phyloP scores from a whole-genome alignment of 23 red algal species.

The Agarophyton chilense region DNA sequence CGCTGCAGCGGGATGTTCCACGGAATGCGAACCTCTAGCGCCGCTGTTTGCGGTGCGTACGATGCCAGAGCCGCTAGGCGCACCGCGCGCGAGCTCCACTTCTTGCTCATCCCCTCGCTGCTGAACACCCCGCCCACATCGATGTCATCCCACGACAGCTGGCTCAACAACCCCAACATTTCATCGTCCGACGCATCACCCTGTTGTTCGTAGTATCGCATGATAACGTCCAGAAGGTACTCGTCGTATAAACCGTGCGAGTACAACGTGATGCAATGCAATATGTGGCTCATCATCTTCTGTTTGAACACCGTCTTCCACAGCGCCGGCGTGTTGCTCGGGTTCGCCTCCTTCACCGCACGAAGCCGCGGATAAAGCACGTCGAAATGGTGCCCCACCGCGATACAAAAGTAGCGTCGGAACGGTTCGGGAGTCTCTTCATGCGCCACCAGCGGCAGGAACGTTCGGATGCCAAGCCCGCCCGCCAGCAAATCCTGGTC shows the following conservation, averaged over 20 bases:
- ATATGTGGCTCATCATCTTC: slow-evolving; percentile 50
- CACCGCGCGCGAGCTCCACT: slow-evolving; percentile 30
- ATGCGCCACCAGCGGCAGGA: slow-evolving; percentile 51
- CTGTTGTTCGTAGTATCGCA: slow-evolving; percentile 40
- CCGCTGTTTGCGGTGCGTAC: slow-evolving; percentile 45
- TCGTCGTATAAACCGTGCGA: slow-evolving; percentile 24
- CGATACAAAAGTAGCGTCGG: slow-evolving; percentile 67
- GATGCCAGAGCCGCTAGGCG: slow-evolving; percentile 41
- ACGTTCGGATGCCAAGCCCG: slow-evolving; percentile 63
- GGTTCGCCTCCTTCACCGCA: neutral
- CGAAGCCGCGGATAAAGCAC: slow-evolving; percentile 48
- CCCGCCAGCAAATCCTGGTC: slow-evolving; percentile 61
- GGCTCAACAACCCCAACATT: slow-evolving; percentile 27
- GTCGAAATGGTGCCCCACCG: slow-evolving; percentile 66
- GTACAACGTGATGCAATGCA: slow-evolving; percentile 50
- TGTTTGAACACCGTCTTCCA: slow-evolving; percentile 41
- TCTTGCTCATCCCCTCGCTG: neutral
- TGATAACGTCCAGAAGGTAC: slow-evolving; percentile 44
- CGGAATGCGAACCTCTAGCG: slow-evolving; percentile 64
- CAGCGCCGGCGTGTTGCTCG: neutral
- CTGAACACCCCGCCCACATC: slow-evolving; percentile 16
- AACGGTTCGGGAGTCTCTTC: slow-evolving; percentile 53
- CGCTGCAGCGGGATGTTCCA: slow-evolving; percentile 64
- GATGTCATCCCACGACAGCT: slow-evolving; percentile 64
- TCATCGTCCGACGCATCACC: slow-evolving; percentile 30